Evolutionary conservation across 768 basidiomycete species (phyloP), one percentile per base, ranked within the genome.

Genomic region (Leucogyrophana mollusca): DNA sequence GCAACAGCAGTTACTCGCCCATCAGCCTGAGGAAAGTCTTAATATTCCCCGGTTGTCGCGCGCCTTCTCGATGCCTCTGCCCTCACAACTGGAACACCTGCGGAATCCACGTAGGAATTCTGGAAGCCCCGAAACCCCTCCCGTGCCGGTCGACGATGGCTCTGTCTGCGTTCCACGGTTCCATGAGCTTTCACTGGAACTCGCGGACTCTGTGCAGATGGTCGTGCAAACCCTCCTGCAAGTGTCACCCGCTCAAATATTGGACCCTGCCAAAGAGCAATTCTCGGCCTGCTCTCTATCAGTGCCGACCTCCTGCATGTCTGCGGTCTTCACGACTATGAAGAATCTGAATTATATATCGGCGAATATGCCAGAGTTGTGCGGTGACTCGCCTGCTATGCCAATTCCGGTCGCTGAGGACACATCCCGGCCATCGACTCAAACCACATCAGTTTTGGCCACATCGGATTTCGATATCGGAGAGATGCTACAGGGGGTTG

Each of bases 251-350:
- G 81, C 87, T 0, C 94, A 97, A 65, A 71, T 96, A 16, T 77
- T 96, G 37, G 93, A 96, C 61, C 82, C 89, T n/a, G 85, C 87
- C 2, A 94, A 90, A 64, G 94, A 97, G 59, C 93, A 94, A 61
- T 88, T 93, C 59, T 87, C 93, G 2, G 87, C 90, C 20, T 95
- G 90, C 63, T 80, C 92, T 2, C 67, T 97, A 20, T 84, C 90
- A 30, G 80, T 96, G 35, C 94, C 94, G 9, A 89, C 89, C 0
- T 80, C 92, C 5, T 90, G 87, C 53, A 77, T 97, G 66, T 88
- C 90, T 14, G 90, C 91, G 32, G 76, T 97, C 63, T 80, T 96
- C 62, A 90, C 90, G 14, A 79, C 86, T 32, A 91, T 96, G 90
- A 92, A 93, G 69, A 89, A 87, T 54, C 79, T 97, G 53, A 95